Evolutionary conservation across 257 asterid species (phyloP).

Genomic region (Pogostemon cablin): DNA sequence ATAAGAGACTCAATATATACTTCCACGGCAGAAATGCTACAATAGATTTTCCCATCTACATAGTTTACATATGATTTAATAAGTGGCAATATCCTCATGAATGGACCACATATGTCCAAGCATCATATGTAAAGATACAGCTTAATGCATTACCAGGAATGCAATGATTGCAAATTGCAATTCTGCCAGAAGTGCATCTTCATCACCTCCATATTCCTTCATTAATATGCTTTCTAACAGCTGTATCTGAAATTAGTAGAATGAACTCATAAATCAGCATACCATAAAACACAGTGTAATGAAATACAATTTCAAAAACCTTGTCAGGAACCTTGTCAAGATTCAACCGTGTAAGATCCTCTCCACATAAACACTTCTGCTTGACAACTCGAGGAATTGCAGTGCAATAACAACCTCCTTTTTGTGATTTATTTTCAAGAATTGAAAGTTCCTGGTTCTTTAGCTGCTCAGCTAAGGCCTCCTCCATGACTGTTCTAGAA

Average conservation of each 20-base stretch:
- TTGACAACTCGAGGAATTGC: conserved; percentile 85
- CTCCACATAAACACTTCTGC: conserved; percentile 62
- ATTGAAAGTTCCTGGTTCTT: conserved; percentile 54
- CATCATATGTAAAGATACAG: conserved; percentile 8
- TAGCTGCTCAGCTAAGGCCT: conserved; percentile 70
- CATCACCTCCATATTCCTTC: conserved; percentile 71
- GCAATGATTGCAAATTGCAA: conserved; percentile 89
- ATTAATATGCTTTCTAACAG: conserved; percentile 70
- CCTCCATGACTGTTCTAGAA: conserved; percentile 64
- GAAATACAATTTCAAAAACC: background rate
- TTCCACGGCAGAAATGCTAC: conserved; percentile 95
- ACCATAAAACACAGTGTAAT: conserved; percentile 1
- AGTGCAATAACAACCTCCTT: conserved; percentile 81
- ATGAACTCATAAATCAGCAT: conserved; percentile 30
- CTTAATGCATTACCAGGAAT: conserved; percentile 47
- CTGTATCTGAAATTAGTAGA: conserved; percentile 56
- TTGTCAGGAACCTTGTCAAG: conserved; percentile 73
- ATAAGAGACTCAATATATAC: conserved; percentile 65
- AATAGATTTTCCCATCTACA: conserved; percentile 98
- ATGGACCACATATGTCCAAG: conserved; percentile 13
- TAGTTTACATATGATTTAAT: conserved; percentile 27
- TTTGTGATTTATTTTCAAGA: conserved; percentile 50
- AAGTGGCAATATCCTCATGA: conserved; percentile 21
- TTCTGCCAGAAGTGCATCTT: conserved; percentile 83
- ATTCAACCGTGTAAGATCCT: conserved; percentile 87